Evolutionary conservation across 148 eudicot species (phyloP).

Genomic region (Simmondsia chinensis): DNA sequence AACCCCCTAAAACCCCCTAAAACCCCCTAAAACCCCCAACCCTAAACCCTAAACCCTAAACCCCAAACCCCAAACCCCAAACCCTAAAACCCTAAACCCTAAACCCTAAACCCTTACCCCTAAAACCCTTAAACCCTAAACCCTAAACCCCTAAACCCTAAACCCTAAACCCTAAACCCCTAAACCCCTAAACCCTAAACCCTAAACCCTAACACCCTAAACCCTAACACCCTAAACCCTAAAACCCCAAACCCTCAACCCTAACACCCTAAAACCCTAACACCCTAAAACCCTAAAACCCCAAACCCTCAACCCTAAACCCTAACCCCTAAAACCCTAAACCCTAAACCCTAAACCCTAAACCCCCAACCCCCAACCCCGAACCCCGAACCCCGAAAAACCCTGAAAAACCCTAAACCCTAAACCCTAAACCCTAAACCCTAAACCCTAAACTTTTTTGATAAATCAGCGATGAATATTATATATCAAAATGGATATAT

Average conservation of each 20-base stretch:
- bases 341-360: constrained; percentile 16
- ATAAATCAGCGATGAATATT: no score
- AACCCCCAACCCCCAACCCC: constrained; percentile 20
- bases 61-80: constrained; percentile 7
- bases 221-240: constrained; percentile 17
- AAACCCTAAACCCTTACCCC: no score
- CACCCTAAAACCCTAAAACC: constrained; percentile 15
- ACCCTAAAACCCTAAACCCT: constrained; percentile 5
- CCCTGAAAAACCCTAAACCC: constrained; percentile 16
- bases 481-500: no score
- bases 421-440: constrained; percentile 22
- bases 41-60: constrained; percentile 6
- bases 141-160: constrained; percentile 8
- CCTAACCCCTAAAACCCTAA: constrained; percentile 15
- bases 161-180: constrained; percentile 17
- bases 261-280: constrained; percentile 15
- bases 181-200: constrained; percentile 16
- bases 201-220: constrained; percentile 13
- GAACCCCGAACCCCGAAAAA: constrained; percentile 18
- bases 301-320: constrained; percentile 16
- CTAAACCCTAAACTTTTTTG: constrained; percentile 17
- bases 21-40: constrained; percentile 5
- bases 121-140: constrained; percentile 8
- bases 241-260: constrained; percentile 18
- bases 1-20: no score